Conservation (phyloP, 2,329 filamentous ascomycete genomes). For the Venturia oleaginea region DNA sequence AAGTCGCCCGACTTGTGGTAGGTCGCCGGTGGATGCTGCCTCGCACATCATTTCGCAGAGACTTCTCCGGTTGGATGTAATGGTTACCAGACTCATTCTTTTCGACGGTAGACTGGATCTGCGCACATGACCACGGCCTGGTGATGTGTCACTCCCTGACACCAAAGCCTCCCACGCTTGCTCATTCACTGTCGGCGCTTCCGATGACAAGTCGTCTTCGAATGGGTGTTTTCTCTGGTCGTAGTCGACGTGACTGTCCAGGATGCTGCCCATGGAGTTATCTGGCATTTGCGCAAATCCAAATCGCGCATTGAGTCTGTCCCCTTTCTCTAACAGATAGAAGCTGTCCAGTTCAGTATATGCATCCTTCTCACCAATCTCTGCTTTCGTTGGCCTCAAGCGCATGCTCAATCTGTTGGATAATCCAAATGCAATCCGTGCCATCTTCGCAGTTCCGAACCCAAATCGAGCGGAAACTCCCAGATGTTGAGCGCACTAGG, state of each 20-base stretch:
- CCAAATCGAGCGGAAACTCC: not conserved
- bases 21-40: slow-evolving; percentile 6
- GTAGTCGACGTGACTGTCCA: not conserved
- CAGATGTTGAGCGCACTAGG: not conserved
- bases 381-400: not conserved
- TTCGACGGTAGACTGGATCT: not conserved
- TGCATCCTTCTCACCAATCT: not conserved
- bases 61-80: not conserved
- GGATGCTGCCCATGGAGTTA: not conserved
- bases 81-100: not conserved
- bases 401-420: not conserved
- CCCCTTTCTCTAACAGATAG: not conserved
- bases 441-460: not conserved
- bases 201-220: not conserved
- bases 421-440: not conserved
- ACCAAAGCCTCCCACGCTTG: not conserved
- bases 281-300: not conserved
- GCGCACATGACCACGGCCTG: not conserved
- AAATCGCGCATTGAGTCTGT: not conserved
- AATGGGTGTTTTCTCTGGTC: not conserved
- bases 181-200: not conserved
- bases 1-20: slow-evolving; percentile 6
- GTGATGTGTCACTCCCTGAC: not conserved
- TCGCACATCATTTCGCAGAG: slow-evolving; percentile 8
- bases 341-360: not conserved